Percentiles rank a stretch among this genome's conserved stretches.
Evolutionary conservation across 768 basidiomycete species (phyloP).

Genomic region (Cystobasidium tubakii): DNA sequence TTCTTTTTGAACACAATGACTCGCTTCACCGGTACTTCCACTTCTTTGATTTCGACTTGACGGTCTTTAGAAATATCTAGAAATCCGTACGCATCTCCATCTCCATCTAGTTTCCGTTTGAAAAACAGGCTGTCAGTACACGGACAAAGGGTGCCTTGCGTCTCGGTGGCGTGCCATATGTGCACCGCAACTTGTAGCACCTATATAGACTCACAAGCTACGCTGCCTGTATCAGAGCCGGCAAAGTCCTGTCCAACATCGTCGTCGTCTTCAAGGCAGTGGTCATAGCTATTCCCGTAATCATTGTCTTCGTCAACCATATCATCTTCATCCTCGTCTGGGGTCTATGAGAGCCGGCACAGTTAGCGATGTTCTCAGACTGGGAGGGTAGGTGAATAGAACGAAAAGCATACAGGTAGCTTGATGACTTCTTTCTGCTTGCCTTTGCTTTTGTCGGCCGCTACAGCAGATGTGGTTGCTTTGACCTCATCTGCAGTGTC

Average conservation of each 20-base stretch:
- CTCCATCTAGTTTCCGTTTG: neutral
- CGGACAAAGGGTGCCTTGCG: neutral
- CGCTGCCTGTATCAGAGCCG: neutral
- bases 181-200: neutral
- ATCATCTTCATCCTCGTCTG: slow-evolving; percentile 25
- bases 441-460: slow-evolving; percentile 20
- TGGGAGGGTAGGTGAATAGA: no score
- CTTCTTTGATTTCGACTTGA: slow-evolving; percentile 22
- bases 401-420: slow-evolving; percentile 30
- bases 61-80: slow-evolving; percentile 29
- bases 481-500: neutral
- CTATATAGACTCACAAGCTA: neutral
- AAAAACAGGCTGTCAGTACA: neutral
- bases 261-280: neutral
- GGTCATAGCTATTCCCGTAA: neutral
- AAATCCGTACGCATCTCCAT: slow-evolving; percentile 33
- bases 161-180: neutral
- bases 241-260: neutral
- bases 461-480: neutral
- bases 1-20: neutral
- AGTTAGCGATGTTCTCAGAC: neutral
- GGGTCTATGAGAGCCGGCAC: neutral
- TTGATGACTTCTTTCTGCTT: neutral
- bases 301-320: neutral
- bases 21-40: slow-evolving; percentile 12